phyloP scores from a whole-genome alignment of 208 protist genomes.

The Leishmania braziliensis region DNA sequence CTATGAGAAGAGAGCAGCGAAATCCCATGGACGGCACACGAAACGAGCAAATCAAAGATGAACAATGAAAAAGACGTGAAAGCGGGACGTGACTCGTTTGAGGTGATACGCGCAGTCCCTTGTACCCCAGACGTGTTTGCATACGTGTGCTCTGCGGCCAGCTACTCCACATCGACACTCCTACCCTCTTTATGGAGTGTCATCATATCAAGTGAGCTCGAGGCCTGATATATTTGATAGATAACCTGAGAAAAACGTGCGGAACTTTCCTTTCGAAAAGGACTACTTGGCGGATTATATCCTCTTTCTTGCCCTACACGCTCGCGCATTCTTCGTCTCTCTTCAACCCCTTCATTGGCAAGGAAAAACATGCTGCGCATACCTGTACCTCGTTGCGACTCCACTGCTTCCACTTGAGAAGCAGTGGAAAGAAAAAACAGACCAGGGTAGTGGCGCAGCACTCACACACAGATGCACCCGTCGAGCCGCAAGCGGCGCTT shows the following conservation, averaged over 20 bases:
- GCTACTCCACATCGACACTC: neutral
- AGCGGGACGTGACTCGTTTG: neutral
- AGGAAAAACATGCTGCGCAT: neutral
- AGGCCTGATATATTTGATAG: neutral
- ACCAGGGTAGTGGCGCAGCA: neutral
- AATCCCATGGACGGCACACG: constrained; percentile 3
- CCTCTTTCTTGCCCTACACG: neutral
- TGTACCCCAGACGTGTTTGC: neutral
- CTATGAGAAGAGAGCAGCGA: constrained; percentile 3
- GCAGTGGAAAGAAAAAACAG: neutral
- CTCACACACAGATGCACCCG: neutral
- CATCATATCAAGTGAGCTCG: neutral
- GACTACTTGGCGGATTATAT: neutral
- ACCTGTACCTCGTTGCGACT: neutral
- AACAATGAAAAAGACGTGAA: neutral
- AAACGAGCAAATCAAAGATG: neutral
- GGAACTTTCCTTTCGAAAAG: neutral
- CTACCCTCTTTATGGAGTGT: neutral
- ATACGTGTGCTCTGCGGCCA: neutral
- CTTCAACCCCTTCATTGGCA: neutral
- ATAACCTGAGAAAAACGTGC: neutral
- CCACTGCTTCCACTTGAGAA: neutral
- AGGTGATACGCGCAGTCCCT: neutral
- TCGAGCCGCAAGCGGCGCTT: neutral
- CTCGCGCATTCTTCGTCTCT: constrained; percentile 1